phyloP scores from a whole-genome alignment of 2,329 filamentous ascomycete species.

The Escovopsis sp. region DNA sequence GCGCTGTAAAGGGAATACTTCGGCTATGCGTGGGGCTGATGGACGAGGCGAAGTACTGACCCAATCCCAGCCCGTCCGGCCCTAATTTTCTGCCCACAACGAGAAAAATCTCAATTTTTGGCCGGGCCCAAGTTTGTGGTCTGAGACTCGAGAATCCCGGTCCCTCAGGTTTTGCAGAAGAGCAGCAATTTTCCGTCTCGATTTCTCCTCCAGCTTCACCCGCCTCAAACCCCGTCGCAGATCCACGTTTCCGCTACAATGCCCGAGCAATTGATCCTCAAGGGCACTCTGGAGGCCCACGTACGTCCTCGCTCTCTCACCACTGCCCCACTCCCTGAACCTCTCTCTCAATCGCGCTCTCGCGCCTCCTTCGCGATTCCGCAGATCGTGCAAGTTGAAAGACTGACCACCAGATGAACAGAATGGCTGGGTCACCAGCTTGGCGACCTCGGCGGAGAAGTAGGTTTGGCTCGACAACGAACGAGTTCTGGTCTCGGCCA shows the following conservation, averaged over 20 bases:
- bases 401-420: slow-evolving; percentile 19
- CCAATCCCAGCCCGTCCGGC: slow-evolving; percentile 18
- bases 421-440: slow-evolving; percentile 97
- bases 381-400: slow-evolving; percentile 1
- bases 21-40: background rate
- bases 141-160: slow-evolving; percentile 7
- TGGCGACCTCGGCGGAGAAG: slow-evolving; percentile 99
- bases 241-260: slow-evolving; percentile 40
- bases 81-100: slow-evolving; percentile 38
- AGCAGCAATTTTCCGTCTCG: slow-evolving; percentile 15
- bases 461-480: slow-evolving; percentile 30
- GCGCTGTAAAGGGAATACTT: background rate
- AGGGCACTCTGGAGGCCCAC: slow-evolving; percentile 97
- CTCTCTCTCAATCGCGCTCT: no score
- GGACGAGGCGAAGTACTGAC: background rate
- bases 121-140: slow-evolving; percentile 9
- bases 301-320: slow-evolving; percentile 34
- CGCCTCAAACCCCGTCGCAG: slow-evolving; percentile 17
- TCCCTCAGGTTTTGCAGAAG: slow-evolving; percentile 11
- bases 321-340: no score
- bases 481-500: background rate
- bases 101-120: slow-evolving; percentile 26
- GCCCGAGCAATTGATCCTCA: slow-evolving; percentile 90
- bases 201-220: slow-evolving; percentile 21
- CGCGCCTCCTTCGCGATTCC: slow-evolving; percentile 3